Conservation (phyloP, 2,329 filamentous ascomycete species). For the Diaporthe citriasiana region DNA sequence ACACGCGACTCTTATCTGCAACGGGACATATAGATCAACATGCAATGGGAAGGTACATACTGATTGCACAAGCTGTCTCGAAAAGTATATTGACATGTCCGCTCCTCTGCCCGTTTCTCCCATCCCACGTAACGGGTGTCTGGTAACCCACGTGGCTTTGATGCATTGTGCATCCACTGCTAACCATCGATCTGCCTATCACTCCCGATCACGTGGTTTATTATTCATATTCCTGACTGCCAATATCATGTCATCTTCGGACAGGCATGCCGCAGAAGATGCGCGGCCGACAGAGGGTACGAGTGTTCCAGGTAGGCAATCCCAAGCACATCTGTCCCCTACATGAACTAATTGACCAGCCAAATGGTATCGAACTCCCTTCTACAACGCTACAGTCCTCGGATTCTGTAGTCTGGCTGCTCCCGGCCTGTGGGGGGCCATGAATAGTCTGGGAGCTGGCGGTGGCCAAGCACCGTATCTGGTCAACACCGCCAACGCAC, state of each 20-base stretch:
- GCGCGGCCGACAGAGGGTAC: not conserved
- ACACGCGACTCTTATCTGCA: constrained; percentile 6
- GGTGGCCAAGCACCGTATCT: constrained; percentile 2
- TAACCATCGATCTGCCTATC: not conserved
- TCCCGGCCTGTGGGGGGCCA: constrained; percentile 68
- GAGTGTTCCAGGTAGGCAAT: not conserved
- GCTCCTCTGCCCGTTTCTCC: not conserved
- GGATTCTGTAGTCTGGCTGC: constrained; percentile 45
- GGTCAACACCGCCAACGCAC: constrained; percentile 1
- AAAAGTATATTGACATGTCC: not conserved
- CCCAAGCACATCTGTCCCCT: not conserved
- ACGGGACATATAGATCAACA: not conserved
- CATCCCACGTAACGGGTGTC: not conserved
- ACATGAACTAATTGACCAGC: not conserved
- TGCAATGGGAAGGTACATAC: not conserved
- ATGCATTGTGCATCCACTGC: not conserved
- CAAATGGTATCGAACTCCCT: constrained; percentile 11
- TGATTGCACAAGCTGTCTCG: not conserved
- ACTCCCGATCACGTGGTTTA: too few relatives aligned
- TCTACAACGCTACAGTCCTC: constrained; percentile 13
- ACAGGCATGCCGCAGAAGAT: not conserved
- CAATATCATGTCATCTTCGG: not conserved
- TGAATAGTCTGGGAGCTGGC: constrained; percentile 55
- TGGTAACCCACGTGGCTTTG: not conserved
- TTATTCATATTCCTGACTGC: accelerated